Evolutionary conservation across 2,329 filamentous ascomycete species (phyloP), one percentile per base, ranked within the genome.

Genomic region (Fusarium camptoceras): DNA sequence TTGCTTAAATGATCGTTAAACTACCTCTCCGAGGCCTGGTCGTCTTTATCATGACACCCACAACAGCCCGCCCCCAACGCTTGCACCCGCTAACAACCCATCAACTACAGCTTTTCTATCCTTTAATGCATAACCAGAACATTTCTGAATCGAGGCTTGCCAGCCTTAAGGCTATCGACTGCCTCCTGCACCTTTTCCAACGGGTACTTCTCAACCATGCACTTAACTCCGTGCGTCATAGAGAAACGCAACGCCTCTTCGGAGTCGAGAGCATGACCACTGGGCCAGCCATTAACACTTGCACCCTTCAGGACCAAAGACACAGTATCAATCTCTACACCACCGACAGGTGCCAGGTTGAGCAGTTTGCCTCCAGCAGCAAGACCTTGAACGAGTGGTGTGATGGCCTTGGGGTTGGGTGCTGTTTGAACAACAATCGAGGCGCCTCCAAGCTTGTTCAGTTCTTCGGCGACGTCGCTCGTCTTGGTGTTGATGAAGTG

Each of bases 171-270:
- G 60, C 77, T 77, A 30, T 85, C 80, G 12, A 85, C 77, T 0
- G 86, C 86, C 61, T 83, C 77, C 20, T 81, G 76, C 1, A 81
- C 82, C 39, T 88, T 81, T 0, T 77, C 83, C 61, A 94, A 81
- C 0, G 88, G 84, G 75, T 88, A 93, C 72, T 83, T 88, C 82
- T 93, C 87, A 28, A 91, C 80, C 77, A 92, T 82, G 54, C 90
- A 91, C 78, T 87, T 86, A 68, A 94, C 85, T 7, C 83, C 82
- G 71, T 92, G 88, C 18, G 83, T 78, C 62, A 84, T 80, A 0
- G 91, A 86, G 74, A 94, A 94, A 5, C 82, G 83, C 54, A 94
- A 85, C 64, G 92, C 90, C 72, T 92, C 88, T 73, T 89, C 87
- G 58, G 86, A 84, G 66, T 92, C 87, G 47, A 88, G 81, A 2